Evolutionary conservation across 805 yeast species (phyloP).

Genomic region (Kodamaea neixiangensis): DNA sequence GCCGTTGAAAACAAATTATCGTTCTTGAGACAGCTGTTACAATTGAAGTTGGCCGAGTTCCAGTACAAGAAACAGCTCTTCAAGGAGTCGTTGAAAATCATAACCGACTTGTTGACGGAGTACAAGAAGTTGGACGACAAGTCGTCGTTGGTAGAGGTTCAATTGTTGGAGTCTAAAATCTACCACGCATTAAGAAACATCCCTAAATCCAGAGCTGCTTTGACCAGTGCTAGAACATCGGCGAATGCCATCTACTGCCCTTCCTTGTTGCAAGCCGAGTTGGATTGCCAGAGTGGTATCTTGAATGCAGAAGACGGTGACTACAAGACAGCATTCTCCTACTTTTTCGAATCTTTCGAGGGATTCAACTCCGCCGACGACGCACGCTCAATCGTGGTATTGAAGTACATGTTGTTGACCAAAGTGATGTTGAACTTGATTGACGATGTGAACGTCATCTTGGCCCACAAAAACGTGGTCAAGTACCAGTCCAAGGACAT

Average conservation of each 20-base stretch:
- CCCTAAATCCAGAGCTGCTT: conserved; percentile 87
- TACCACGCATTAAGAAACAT: conserved; percentile 89
- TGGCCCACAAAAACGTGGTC: conserved; percentile 65
- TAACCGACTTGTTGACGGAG: conserved; percentile 72
- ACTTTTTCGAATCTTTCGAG: conserved; percentile 93
- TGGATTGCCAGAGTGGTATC: conserved; percentile 93
- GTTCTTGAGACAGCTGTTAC: conserved; percentile 85
- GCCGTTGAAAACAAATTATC: conserved; percentile 79
- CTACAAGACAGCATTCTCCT: conserved; percentile 92
- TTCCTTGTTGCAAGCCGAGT: conserved; percentile 88
- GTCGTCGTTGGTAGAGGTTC: conserved; percentile 92
- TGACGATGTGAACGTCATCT: conserved; percentile 79
- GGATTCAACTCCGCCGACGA: conserved; percentile 75
- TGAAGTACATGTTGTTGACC: conserved; percentile 89
- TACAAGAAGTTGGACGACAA: conserved; percentile 95
- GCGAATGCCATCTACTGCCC: conserved; percentile 98
- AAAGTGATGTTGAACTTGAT: conserved; percentile 89
- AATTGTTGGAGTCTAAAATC: conserved; percentile 83
- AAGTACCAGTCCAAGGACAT: conserved; percentile 82
- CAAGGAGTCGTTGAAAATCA: conserved; percentile 70
- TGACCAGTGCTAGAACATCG: conserved; percentile 93
- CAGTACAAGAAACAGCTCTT: conserved; percentile 66
- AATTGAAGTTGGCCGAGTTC: conserved; percentile 77
- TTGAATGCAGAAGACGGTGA: conserved; percentile 96
- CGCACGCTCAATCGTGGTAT: conserved; percentile 62